Conservation (phyloP, 805 yeast genomes). For the Maudiozyma turicensis region DNA sequence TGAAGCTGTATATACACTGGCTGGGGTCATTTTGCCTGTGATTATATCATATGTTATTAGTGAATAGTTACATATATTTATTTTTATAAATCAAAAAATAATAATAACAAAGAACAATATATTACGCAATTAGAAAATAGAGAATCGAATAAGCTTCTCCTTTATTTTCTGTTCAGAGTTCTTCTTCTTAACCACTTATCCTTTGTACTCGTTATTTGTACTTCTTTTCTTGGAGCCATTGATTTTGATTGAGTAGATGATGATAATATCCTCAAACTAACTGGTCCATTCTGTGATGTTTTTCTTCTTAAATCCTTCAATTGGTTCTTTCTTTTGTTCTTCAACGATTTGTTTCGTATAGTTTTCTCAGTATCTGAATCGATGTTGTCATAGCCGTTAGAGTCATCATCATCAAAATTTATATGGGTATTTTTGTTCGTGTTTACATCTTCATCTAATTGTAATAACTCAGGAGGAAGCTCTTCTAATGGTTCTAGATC, state of each 20-base stretch:
- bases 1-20: conserved; percentile 14
- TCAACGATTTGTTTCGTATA: background rate
- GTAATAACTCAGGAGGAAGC: conserved; percentile 34
- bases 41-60: conserved; percentile 20
- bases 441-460: conserved; percentile 17
- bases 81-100: background rate
- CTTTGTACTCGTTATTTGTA: conserved; percentile 17
- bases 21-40: conserved; percentile 23
- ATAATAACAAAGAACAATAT: background rate
- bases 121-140: background rate
- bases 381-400: conserved; percentile 11
- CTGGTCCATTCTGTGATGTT: conserved; percentile 32
- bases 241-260: conserved; percentile 6
- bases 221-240: conserved; percentile 26
- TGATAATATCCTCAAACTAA: conserved; percentile 31
- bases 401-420: conserved; percentile 27
- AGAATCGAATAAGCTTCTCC: background rate
- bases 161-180: conserved; percentile 18
- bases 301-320: conserved; percentile 26
- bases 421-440: conserved; percentile 23
- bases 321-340: conserved; percentile 25
- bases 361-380: conserved; percentile 8
- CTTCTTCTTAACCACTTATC: conserved; percentile 30
- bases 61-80: conserved; percentile 6
- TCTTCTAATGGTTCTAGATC: conserved; percentile 28